Percentiles rank a stretch among this genome's conserved stretches.
These are phyloP conservation scores for Phellopilus nigrolimitatus DNA, from an alignment of 1,284 basidiomycete genomes.

Conservation along the genomic window DNA sequence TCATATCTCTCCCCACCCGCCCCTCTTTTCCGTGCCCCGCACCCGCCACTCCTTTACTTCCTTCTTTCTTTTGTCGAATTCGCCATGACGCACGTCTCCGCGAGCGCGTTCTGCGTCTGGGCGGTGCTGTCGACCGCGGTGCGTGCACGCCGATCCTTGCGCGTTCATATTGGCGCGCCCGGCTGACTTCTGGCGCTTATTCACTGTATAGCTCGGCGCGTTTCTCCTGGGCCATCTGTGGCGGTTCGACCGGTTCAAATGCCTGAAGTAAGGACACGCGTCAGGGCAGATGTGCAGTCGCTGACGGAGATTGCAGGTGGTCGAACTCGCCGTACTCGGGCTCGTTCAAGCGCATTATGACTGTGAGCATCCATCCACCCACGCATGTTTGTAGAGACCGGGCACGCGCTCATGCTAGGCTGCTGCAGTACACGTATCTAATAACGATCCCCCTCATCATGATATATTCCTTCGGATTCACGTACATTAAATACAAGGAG, in stretches of 20 bases:
- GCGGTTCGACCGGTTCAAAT: constrained; percentile 73
- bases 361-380: constrained; percentile 41
- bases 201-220: constrained; percentile 41
- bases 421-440: constrained; percentile 63
- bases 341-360: constrained; percentile 77
- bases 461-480: constrained; percentile 55
- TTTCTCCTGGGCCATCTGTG: constrained; percentile 71
- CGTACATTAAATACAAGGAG: constrained; percentile 64
- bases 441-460: constrained; percentile 55
- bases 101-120: constrained; percentile 59
- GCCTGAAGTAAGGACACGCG: constrained; percentile 46
- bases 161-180: not conserved
- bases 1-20: too few species aligned
- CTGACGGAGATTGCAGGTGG: constrained; percentile 43
- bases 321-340: constrained; percentile 58
- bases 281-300: not conserved
- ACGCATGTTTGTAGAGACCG: not conserved
- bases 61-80: not conserved
- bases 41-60: not conserved
- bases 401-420: not conserved
- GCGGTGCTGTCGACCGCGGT: constrained; percentile 49
- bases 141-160: constrained; percentile 21
- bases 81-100: constrained; percentile 60
- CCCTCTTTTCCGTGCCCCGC: too few species aligned
- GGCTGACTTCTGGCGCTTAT: not conserved